phyloP scores from a whole-genome alignment of 2,329 filamentous ascomycete genomes.

The Pseudogymnoascus verrucosus region DNA sequence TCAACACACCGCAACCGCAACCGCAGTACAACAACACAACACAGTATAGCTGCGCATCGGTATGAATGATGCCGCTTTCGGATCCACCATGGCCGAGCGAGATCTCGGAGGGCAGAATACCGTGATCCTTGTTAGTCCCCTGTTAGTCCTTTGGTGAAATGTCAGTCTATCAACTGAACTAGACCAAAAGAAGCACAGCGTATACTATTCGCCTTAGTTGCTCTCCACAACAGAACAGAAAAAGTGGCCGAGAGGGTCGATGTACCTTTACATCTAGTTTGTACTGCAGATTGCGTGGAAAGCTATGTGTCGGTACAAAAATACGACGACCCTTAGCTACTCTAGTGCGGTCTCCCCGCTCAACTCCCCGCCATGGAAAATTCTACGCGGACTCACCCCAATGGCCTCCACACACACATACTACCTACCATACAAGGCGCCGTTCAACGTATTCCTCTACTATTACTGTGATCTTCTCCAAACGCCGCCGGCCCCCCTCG shows the following conservation, averaged over 20 bases:
- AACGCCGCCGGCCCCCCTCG: background rate
- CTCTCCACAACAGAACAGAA: constrained; percentile 6
- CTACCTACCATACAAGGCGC: background rate
- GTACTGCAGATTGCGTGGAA: background rate
- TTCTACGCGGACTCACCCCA: background rate
- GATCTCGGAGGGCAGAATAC: background rate
- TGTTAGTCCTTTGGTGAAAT: background rate
- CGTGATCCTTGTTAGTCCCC: background rate
- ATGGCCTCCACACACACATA: constrained; percentile 3
- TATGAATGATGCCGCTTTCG: background rate
- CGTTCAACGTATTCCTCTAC: background rate
- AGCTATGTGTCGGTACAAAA: background rate
- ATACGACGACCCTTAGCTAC: constrained; percentile 1
- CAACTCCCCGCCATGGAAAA: background rate
- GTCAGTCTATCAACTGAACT: background rate
- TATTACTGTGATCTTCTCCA: background rate
- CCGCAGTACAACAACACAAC: background rate
- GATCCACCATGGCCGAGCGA: constrained; percentile 6
- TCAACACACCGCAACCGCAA: background rate
- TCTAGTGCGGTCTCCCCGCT: background rate
- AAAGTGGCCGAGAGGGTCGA: background rate
- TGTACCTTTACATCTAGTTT: background rate
- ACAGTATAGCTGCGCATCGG: background rate
- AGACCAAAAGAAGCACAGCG: background rate
- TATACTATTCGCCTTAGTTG: background rate